Conservation (phyloP, 2,329 filamentous ascomycete species). For the Fusarium musae region DNA sequence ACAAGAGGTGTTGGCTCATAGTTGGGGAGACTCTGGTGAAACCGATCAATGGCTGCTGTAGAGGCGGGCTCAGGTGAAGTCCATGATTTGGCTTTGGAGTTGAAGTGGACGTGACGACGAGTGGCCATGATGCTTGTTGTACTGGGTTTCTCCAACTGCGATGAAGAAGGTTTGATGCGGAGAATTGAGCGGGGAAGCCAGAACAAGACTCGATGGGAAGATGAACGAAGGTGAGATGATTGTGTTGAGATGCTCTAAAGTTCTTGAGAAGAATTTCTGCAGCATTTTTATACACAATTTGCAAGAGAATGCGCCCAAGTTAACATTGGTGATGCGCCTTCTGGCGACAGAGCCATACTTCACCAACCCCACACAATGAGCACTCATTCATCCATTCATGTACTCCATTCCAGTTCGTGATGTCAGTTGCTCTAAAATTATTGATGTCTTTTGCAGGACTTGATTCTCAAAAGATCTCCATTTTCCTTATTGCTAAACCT, state of each 20-base stretch:
- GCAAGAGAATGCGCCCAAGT: background rate
- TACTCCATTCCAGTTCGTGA: background rate
- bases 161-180: background rate
- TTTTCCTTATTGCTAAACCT: background rate
- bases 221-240: accelerated
- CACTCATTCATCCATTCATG: background rate
- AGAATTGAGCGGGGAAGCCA: background rate
- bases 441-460: background rate
- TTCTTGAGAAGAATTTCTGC: too few relatives aligned
- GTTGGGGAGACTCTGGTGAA: constrained; percentile 68
- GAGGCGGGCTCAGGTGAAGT: constrained; percentile 16
- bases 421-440: background rate
- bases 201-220: background rate
- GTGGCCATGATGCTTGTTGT: constrained; percentile 27
- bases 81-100: constrained; percentile 33
- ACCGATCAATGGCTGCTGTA: constrained; percentile 46
- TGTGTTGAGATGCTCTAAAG: too few relatives aligned
- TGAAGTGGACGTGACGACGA: constrained; percentile 42
- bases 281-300: constrained; percentile 2
- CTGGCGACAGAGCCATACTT: constrained; percentile 19
- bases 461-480: background rate
- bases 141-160: background rate
- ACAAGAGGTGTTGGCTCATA: constrained; percentile 66
- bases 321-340: constrained; percentile 29
- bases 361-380: background rate